Conservation (phyloP, 1,139 yeast species). For the Pichia sp. region DNA sequence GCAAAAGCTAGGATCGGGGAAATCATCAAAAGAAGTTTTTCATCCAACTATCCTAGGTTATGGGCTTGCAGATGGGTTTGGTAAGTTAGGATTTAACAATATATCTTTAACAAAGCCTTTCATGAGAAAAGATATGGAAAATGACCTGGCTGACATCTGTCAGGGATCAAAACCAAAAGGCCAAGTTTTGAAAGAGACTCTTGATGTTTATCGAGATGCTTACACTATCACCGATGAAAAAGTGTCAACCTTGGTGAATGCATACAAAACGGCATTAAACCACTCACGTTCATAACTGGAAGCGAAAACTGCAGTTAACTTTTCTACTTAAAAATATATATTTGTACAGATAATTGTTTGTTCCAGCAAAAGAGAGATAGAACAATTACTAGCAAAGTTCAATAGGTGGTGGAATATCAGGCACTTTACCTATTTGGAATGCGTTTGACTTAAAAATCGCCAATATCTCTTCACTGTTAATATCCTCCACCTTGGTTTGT, state of each 20-base stretch:
- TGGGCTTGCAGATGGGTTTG: conserved; percentile 86
- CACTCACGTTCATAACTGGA: conserved; percentile 1
- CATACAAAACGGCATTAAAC: conserved; percentile 11
- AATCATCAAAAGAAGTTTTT: conserved; percentile 40
- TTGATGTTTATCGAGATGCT: conserved; percentile 61
- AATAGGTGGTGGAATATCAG: conserved; percentile 77
- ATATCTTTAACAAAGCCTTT: conserved; percentile 86
- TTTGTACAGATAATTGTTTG: not conserved
- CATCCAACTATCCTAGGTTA: conserved; percentile 83
- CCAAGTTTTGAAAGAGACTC: conserved; percentile 53
- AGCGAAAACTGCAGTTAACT: not conserved
- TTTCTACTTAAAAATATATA: not conserved
- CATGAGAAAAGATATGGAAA: conserved; percentile 72
- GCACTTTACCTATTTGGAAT: conserved; percentile 66
- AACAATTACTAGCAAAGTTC: conserved; percentile 34
- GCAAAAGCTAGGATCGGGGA: conserved; percentile 33
- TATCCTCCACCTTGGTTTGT: conserved; percentile 34
- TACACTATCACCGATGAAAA: conserved; percentile 28
- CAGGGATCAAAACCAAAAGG: conserved; percentile 54
- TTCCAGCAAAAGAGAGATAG: not conserved
- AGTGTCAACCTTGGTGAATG: conserved; percentile 8
- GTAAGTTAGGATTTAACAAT: conserved; percentile 64
- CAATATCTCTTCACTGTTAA: conserved; percentile 40
- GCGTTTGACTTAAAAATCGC: conserved; percentile 47
- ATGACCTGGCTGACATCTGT: conserved; percentile 60